A percentile compares a stretch with the other conserved stretches of the same genome.
Evolutionary conservation across 495 filamentous ascomycete species (phyloP).

Genomic region (Lindgomyces ingoldianus): DNA sequence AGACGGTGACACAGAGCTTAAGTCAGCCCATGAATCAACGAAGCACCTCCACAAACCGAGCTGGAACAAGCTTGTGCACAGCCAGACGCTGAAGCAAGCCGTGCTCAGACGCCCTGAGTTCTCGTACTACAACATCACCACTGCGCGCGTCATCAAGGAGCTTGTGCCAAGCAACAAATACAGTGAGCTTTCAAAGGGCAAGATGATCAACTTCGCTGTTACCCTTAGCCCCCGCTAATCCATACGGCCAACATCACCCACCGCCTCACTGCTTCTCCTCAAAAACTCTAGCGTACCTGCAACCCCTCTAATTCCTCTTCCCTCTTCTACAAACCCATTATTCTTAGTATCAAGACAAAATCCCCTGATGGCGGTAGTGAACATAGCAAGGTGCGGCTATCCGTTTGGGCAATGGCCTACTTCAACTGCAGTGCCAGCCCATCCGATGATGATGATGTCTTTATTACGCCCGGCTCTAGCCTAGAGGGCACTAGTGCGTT

Average conservation of each 20-base stretch:
- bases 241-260: conserved; percentile 18
- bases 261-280: conserved; percentile 24
- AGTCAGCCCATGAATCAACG: conserved; percentile 22
- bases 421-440: conserved; percentile 30
- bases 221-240: conserved; percentile 27
- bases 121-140: conserved; percentile 30
- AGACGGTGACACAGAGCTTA: background rate
- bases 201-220: conserved; percentile 33
- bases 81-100: conserved; percentile 27
- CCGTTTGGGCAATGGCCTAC: conserved; percentile 32
- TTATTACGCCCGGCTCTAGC: too few species aligned
- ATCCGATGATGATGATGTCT: too few species aligned
- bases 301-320: conserved; percentile 29
- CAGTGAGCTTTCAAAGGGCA: conserved; percentile 25
- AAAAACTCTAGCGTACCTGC: conserved; percentile 23
- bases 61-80: conserved; percentile 33
- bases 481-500: too few species aligned
- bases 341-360: conserved; percentile 31
- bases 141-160: conserved; percentile 29
- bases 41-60: conserved; percentile 31
- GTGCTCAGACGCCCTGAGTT: conserved; percentile 18
- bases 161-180: conserved; percentile 31
- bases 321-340: conserved; percentile 30
- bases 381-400: conserved; percentile 25
- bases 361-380: conserved; percentile 23